Evolutionary conservation across 2,329 filamentous ascomycete genomes (phyloP).

Genomic region (Alternaria tenuissima): DNA sequence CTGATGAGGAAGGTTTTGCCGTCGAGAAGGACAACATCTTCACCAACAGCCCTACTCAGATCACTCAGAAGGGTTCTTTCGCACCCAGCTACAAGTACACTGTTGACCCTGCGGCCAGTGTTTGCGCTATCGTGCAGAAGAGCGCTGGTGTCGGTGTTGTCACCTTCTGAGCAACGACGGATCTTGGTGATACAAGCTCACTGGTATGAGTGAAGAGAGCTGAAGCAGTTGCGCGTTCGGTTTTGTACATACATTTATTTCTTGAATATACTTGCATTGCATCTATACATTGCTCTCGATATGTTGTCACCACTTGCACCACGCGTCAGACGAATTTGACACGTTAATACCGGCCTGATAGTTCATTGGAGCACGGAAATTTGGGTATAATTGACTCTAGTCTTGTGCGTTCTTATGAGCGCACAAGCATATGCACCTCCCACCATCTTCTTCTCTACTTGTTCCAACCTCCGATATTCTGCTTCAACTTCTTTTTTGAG

Average conservation of each 20-base stretch:
- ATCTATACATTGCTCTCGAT: background rate
- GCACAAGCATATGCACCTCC: background rate
- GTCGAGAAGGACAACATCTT: conserved; percentile 57
- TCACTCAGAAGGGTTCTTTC: conserved; percentile 60
- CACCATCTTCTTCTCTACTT: background rate
- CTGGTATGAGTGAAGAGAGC: background rate
- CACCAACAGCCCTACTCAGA: conserved; percentile 53
- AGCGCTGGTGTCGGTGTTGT: conserved; percentile 44
- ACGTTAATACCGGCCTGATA: background rate
- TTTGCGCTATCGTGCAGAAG: conserved; percentile 38
- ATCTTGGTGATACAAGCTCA: background rate
- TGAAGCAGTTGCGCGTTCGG: conserved; percentile 4
- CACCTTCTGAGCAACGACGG: conserved; percentile 30
- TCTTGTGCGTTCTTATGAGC: background rate
- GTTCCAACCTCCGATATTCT: background rate
- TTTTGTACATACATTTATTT: conserved; percentile 33
- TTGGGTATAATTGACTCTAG: conserved; percentile 5
- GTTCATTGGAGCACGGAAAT: background rate
- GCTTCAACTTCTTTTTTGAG: background rate
- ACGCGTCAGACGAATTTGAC: background rate
- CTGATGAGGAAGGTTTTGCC: conserved; percentile 60
- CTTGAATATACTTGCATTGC: conserved; percentile 3
- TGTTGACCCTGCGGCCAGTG: conserved; percentile 34
- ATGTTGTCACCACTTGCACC: conserved; percentile 26
- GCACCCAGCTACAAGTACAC: conserved; percentile 64